Evolutionary conservation across 1,284 basidiomycete genomes (phyloP).

Genomic region (Coniophora puteana): DNA sequence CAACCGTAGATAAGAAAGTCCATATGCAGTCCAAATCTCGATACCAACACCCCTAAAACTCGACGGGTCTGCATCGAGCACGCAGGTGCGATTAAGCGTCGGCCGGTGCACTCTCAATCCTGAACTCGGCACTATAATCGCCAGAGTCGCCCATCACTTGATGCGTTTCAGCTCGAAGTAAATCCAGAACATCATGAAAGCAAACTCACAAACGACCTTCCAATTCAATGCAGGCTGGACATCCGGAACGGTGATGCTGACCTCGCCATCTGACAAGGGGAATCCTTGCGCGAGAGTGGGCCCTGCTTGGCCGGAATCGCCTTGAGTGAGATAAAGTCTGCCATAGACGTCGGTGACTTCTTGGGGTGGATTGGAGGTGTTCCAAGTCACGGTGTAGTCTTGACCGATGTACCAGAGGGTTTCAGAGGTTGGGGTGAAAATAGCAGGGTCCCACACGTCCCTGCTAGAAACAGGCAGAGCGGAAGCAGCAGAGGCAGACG

Average conservation of each 20-base stretch:
- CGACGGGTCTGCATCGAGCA: too few species aligned
- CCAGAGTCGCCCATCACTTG: conserved; percentile 43
- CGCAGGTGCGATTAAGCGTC: too few species aligned
- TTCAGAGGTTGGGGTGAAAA: conserved; percentile 33
- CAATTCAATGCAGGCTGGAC: conserved; percentile 31
- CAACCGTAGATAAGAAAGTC: too few species aligned
- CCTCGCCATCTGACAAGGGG: conserved; percentile 33
- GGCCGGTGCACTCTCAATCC: too few species aligned
- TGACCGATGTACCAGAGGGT: conserved; percentile 41
- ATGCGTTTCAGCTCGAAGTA: not conserved
- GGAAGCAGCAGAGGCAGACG: conserved; percentile 25
- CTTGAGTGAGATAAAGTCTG: conserved; percentile 35
- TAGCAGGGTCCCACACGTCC: conserved; percentile 45
- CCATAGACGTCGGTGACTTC: conserved; percentile 46
- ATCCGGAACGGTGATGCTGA: conserved; percentile 36
- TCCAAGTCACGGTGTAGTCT: conserved; percentile 44
- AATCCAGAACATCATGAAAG: conserved; percentile 2
- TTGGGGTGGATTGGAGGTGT: conserved; percentile 34
- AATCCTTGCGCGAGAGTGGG: conserved; percentile 39
- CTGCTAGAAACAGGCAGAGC: conserved; percentile 24
- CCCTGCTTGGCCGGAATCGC: conserved; percentile 21
- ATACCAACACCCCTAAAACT: too few species aligned
- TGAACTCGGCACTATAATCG: conserved; percentile 32
- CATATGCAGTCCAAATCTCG: too few species aligned
- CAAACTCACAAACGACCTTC: conserved; percentile 37